Percentiles rank a stretch among this genome's conserved stretches.
These are phyloP conservation scores for Lepidium sativum DNA, from an alignment of 345 rosid species.

Conservation along the genomic window DNA sequence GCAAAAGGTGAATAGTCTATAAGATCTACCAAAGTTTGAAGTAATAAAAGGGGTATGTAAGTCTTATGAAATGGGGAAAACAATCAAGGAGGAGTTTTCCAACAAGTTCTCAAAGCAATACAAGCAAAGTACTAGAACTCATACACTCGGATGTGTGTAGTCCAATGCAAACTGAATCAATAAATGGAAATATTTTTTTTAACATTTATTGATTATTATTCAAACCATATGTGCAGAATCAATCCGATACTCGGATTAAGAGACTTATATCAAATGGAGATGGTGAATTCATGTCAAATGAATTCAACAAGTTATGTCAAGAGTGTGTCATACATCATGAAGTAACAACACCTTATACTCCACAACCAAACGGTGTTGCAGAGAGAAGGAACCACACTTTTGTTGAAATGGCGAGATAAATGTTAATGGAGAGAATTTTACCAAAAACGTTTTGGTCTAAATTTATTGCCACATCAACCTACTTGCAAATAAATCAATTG, in stretches of 20 bases:
- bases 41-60: not conserved
- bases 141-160: not conserved
- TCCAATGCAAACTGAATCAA: not conserved
- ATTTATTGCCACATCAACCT: not conserved
- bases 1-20: not conserved
- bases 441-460: not conserved
- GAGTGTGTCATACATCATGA: no score
- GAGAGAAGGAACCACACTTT: no score
- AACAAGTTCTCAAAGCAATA: not conserved
- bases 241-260: no score
- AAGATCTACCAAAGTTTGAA: not conserved
- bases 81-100: constrained; percentile 1
- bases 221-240: no score
- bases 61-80: no score
- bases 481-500: not conserved
- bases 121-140: not conserved
- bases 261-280: no score
- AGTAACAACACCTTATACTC: no score
- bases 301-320: no score
- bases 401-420: no score
- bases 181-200: not conserved
- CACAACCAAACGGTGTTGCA: no score
- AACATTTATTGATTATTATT: not conserved
- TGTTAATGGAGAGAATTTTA: no score
- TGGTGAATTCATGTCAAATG: no score